Evolutionary conservation across 371 early-diverging fungal species (phyloP), one percentile per base, ranked within the genome.

Genomic region (Mucor sp.): DNA sequence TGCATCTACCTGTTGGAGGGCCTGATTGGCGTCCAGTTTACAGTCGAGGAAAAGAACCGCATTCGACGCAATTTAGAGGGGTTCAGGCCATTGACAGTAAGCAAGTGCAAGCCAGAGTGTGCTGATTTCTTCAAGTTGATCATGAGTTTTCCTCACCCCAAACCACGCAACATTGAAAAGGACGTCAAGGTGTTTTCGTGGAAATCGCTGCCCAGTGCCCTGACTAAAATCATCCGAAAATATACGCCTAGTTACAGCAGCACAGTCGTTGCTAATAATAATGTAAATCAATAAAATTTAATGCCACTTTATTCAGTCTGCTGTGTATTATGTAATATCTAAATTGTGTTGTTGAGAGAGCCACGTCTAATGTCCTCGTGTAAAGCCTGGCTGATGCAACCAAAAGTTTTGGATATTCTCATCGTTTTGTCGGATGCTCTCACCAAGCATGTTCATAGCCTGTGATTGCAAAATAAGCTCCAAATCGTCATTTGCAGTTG

Each of bases 151-250:
- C 87, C 90, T 0, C 85, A 88, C 68, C 94, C 95, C 30, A 91
- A 90, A 76, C 95, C 95, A 15, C 74, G 95, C 17, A 93, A 94
- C 68, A 93, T 93, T 63, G 94, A 94, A 74, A 94, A 94, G 71
- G 93, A 93, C 62, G 88, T 94, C 75, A 93, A 93, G 72, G 93
- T 92, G 0, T 94, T 92, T 76, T 81, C 85, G 6, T 94, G 94
- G 94, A 80, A 80, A 57, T 82, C 86, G 0, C 69, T 93, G 12
- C 84, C 86, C 0, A 78, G 79, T 30, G 91, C 90, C 0, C 82
- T 93, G 14, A 85, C 85, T 41, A 93, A 92, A 74, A 91, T 93
- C 60, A 86, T 92, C 12, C 76, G 85, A 70, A 93, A 91, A 75
- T 89, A 86, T 60, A 84, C 85, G 12, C 81, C 85, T 0, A 80